Evolutionary conservation across 768 basidiomycete genomes (phyloP), one percentile per base, ranked within the genome.

Genomic region (Trametes cubensis): DNA sequence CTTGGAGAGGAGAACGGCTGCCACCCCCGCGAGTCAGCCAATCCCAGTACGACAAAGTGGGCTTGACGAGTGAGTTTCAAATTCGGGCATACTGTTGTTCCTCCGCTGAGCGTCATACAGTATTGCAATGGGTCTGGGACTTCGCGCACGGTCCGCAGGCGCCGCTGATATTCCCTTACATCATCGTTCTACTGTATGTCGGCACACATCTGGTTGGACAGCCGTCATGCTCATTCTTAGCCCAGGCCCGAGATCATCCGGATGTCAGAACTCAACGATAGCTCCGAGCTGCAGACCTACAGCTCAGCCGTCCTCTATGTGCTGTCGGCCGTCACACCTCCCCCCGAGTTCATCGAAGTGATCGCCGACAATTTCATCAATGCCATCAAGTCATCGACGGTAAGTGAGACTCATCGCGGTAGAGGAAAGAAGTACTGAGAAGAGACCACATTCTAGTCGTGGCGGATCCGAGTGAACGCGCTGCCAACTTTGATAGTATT

Each of bases 231-330:
- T 61, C 8, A 60, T 53, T 63, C 52, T 57, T 60, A 49, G 60
- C 44, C 5, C 69, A 95, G 93, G 71, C 92, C 92, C 40, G 92
- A 93, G 72, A 89, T 94, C 60, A 82, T 95, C 70, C 87, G 85
- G 63, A 92, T 96, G 89, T 87, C 92, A 58, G 94, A 96, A 69
- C 81, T 95, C 59, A 94, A 89, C 70, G 94, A 96, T 70, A 88
- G 81, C 72, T 79, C 86, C 8, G 94, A 95, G 60, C 73, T 96
- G 60, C 92, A 94, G 72, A 80, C 83, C 30, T 91, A 91, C 68
- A 89, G 91, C 66, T 85, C 88, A 49, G 87, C 87, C 5, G 87
- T 94, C 13, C 76, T 95, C 47, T 90, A 92, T 66, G 85, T 92
- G 60, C 78, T 95, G 52, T 94, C 93, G 17, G 89, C 89, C 3